A percentile compares a stretch with the other conserved stretches of the same genome.
These are phyloP conservation scores for Suillus luteus DNA, from an alignment of 768 basidiomycete genomes.

Conservation along the genomic window DNA sequence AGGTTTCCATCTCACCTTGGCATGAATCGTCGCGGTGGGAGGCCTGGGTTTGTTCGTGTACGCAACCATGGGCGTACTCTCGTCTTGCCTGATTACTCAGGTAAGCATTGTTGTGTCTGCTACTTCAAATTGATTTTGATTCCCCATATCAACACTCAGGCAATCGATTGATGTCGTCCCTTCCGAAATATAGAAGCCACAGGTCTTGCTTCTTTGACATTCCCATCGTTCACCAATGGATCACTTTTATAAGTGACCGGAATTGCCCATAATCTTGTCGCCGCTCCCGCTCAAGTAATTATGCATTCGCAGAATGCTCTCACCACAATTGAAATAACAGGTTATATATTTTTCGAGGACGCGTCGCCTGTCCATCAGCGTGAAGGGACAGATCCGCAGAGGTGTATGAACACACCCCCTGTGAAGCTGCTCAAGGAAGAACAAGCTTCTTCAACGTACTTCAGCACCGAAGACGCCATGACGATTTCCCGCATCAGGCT, in stretches of 20 bases:
- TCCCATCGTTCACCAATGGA: constrained; percentile 55
- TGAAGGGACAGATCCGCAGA: constrained; percentile 29
- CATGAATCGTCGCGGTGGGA: constrained; percentile 68
- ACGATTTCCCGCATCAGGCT: constrained; percentile 41
- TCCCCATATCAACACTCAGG: constrained; percentile 36
- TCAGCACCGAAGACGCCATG: constrained; percentile 25
- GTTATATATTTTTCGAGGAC: constrained; percentile 53
- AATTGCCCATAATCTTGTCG: constrained; percentile 51
- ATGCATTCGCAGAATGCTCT: constrained; percentile 60
- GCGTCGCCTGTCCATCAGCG: constrained; percentile 58
- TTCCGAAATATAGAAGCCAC: constrained; percentile 69
- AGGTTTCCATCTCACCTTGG: constrained; percentile 59
- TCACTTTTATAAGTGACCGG: constrained; percentile 69
- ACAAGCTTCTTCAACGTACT: constrained; percentile 31
- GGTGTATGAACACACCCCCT: constrained; percentile 63
- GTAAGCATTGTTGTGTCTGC: constrained; percentile 26
- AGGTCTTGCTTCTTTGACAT: constrained; percentile 55
- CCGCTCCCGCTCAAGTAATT: constrained; percentile 39
- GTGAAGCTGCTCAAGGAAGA: constrained; percentile 57
- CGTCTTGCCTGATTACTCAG: constrained; percentile 64
- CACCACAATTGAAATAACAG: constrained; percentile 51
- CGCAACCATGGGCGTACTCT: constrained; percentile 54
- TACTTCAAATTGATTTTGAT: constrained; percentile 2
- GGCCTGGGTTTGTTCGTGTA: constrained; percentile 61
- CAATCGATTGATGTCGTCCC: constrained; percentile 60